Evolutionary conservation across 75 land plant genomes (phyloP), one percentile per base, ranked within the genome.

Genomic region (Pinus tabuliformis): DNA sequence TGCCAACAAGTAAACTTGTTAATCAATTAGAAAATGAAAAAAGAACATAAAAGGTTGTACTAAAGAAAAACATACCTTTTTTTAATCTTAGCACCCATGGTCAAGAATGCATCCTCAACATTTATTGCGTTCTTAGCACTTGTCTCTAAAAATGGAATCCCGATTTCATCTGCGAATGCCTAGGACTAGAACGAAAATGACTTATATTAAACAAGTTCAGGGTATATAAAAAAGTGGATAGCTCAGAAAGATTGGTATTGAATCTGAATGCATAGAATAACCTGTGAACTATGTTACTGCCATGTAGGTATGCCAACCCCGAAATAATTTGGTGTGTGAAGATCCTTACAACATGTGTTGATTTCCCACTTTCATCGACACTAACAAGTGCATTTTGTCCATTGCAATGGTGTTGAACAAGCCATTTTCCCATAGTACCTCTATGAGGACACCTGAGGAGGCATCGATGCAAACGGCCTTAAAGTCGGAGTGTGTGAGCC

Each of bases 131-230:
- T 89, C 75, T 91, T 93, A 49, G 96, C 96, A 89, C 96, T 93
- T 65, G 96, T 93, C 79, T 93, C 96, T 86, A 93, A 84, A 79
- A 93, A 93, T 39, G 96, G 96, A 63, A 93, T 91, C 28, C 96
- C 94, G 65, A 91, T 83, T 77, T 93, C 96, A 85, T 91, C 96
- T 12, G 94, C 96, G 84, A 91, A 91, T 8, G 94, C 91, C 93
- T 93, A 62, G 12, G 39, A 21, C 70, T 62, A 72, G 15, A 59
- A 75, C 9, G 49, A 21, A 68, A n/a, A 39, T 68, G 39, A 68
- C 52, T 39, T n/a, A 17, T 20, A 68, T 68, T 68, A 24, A 42
- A 22, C n/a, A 68, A 68, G 3, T 68, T 21, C 21, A 68, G 24
- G 21, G 39, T 11, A 68, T 68, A 68, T 24, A 68, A 8, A 68